Percentiles rank a stretch among this genome's conserved stretches.
phyloP scores from a whole-genome alignment of 306 rosid genomes.

The Cicer chorassanicum region DNA sequence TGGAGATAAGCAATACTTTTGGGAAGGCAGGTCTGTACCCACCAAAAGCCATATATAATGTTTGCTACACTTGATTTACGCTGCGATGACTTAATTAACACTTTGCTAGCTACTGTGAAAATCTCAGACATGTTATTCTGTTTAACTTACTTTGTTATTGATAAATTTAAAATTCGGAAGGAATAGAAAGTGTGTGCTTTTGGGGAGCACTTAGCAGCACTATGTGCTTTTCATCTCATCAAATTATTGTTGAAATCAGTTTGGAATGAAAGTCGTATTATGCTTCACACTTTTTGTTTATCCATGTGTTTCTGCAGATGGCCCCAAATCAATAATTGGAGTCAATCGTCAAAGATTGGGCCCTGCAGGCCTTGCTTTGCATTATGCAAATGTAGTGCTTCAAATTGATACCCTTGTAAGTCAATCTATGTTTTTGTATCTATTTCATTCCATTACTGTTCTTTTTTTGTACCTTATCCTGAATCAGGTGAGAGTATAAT shows the following conservation, averaged over 20 bases:
- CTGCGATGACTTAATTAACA: neutral
- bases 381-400: constrained; percentile 84
- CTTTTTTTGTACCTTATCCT: constrained; percentile 18
- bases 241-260: constrained; percentile 31
- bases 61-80: constrained; percentile 32
- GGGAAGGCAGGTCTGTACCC: constrained; percentile 59
- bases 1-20: constrained; percentile 65
- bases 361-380: constrained; percentile 83
- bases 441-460: constrained; percentile 37
- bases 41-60: constrained; percentile 10
- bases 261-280: constrained; percentile 28
- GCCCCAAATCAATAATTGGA: constrained; percentile 51
- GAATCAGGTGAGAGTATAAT: constrained; percentile 18
- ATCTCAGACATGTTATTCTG: constrained; percentile 3
- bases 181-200: neutral
- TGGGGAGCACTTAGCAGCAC: neutral
- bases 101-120: constrained; percentile 6
- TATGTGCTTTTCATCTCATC: neutral
- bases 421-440: constrained; percentile 37
- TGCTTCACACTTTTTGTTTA: constrained; percentile 18
- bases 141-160: constrained; percentile 19
- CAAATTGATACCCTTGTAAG: constrained; percentile 88
- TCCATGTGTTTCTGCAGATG: constrained; percentile 54
- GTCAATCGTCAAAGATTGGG: constrained; percentile 64
- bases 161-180: constrained; percentile 4